Evolutionary conservation across 2,329 filamentous ascomycete genomes (phyloP), one percentile per base, ranked within the genome.

Genomic region (Cryphonectria nitschkei): DNA sequence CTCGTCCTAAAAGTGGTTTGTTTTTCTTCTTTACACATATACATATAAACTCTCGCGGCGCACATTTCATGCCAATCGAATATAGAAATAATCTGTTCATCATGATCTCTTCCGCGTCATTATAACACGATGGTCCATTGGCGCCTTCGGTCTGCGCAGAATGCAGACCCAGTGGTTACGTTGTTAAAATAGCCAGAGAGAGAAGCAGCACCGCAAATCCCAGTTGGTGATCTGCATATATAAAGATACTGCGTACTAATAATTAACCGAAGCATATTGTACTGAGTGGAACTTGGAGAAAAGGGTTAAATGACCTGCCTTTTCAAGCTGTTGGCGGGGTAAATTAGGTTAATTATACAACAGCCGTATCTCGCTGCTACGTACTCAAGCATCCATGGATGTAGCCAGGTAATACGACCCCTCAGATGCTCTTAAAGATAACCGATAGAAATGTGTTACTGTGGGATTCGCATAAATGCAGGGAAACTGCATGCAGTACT

Each of bases 291-390:
- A 50, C 26, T 50, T 16, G 19, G 37, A 52, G 54, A 61, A 61
- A 43, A 61, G 37, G 61, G 13, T 19, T 60, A 61, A 62, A 63
- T 3, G 19, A 72, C 68, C 70, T 72, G 68, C 70, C 70, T 37
- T 19, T 68, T 68, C 39, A 1, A 26, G 60, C 19, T 26, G 14
- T 16, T n/a, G 8, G 68, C 68, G 70, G 70, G 70, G 64, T 70
- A 50, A 50, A 50, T n/a, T 16, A 50, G 46, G 46, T n/a, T 50
- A 50, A 50, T 50, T 19, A 50, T 9, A 72, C 14, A 52, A 41
- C 63, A 54, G 64, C 58, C 32, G 65, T 58, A 34, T 8, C n/a
- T 22, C 16, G 46, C 46, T 50, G 37, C 16, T 19, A 46, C 4
- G 14, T 22, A 46, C 6, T 34, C 41, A 16, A 43, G 14, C 16